These are phyloP conservation scores for Phoenix dactylifera DNA, from an alignment of 176 grass and related monocot genomes.

Conservation along the genomic window DNA sequence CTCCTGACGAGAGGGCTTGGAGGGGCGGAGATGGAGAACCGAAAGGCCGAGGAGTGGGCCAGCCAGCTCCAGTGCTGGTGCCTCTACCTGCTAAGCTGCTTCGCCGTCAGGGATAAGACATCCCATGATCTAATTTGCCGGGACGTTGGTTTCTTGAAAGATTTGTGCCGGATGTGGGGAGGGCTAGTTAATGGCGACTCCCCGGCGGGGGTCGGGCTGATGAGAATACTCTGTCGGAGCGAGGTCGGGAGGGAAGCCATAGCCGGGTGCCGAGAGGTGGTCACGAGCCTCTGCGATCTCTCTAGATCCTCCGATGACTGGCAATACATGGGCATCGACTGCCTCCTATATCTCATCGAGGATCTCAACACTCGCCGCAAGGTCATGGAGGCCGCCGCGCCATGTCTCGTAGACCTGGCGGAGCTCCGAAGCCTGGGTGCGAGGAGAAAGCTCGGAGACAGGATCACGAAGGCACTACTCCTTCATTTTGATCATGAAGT, in stretches of 20 bases:
- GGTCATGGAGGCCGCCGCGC: conserved; percentile 32
- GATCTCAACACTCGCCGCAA: conserved; percentile 34
- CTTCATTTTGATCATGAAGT: neutral
- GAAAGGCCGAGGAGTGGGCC: conserved; percentile 93
- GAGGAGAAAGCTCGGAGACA: conserved; percentile 46
- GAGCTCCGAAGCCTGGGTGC: conserved; percentile 57
- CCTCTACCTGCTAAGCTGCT: conserved; percentile 79
- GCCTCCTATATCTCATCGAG: conserved; percentile 64
- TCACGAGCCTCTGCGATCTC: conserved; percentile 58
- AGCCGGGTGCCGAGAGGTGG: conserved; percentile 32
- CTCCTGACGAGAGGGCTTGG: conserved; percentile 43
- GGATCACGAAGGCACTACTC: conserved; percentile 51
- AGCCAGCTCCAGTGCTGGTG: conserved; percentile 99
- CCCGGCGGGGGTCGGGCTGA: conserved; percentile 68
- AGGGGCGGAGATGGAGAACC: conserved; percentile 40
- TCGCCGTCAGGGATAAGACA: conserved; percentile 53
- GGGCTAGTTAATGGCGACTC: conserved; percentile 79
- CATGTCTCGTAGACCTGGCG: conserved; percentile 47
- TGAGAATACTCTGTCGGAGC: conserved; percentile 71
- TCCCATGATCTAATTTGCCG: conserved; percentile 52
- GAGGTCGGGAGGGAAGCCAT: conserved; percentile 42
- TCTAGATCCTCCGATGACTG: conserved; percentile 79
- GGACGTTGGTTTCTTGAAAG: conserved; percentile 42
- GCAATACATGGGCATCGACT: conserved; percentile 99
- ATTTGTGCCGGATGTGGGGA: conserved; percentile 84